Percentiles rank a stretch among this genome's conserved stretches.
Evolutionary conservation across 1,284 basidiomycete species (phyloP).

Genomic region (Moesziomyces sp.): DNA sequence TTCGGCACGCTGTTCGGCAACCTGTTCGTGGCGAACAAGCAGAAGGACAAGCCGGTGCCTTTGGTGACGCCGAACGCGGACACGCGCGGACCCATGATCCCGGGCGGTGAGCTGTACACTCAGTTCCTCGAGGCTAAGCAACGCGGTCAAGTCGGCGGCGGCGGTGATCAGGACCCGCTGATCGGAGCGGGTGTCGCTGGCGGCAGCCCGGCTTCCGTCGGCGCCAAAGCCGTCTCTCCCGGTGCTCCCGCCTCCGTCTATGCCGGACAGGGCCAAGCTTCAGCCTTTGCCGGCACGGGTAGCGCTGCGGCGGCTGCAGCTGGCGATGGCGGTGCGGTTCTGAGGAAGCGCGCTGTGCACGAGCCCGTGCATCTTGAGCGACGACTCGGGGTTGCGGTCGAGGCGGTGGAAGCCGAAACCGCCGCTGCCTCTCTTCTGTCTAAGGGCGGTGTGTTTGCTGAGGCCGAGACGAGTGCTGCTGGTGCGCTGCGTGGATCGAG

Average conservation of each 20-base stretch:
- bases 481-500: not conserved
- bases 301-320: too few relatives aligned
- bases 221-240: not conserved
- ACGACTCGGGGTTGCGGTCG: not conserved
- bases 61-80: constrained; percentile 24
- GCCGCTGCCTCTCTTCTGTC: not conserved
- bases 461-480: constrained; percentile 4
- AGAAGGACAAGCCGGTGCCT: constrained; percentile 38
- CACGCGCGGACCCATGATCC: constrained; percentile 20
- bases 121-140: constrained; percentile 19
- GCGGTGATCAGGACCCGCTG: not conserved
- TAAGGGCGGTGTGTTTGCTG: not conserved
- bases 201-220: not conserved
- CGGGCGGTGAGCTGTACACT: constrained; percentile 33
- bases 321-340: too few relatives aligned
- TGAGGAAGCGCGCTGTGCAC: too few relatives aligned
- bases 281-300: not conserved
- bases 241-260: constrained; percentile 1
- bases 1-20: constrained; percentile 22
- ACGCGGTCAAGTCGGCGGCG: constrained; percentile 3
- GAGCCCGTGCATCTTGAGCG: not conserved
- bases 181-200: not conserved
- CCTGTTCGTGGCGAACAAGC: constrained; percentile 1
- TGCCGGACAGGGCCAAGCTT: too few relatives aligned
- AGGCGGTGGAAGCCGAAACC: not conserved